Evolutionary conservation across 1,284 basidiomycete genomes (phyloP), one percentile per base, ranked within the genome.

Genomic region (Ceratobasidium theobromae): DNA sequence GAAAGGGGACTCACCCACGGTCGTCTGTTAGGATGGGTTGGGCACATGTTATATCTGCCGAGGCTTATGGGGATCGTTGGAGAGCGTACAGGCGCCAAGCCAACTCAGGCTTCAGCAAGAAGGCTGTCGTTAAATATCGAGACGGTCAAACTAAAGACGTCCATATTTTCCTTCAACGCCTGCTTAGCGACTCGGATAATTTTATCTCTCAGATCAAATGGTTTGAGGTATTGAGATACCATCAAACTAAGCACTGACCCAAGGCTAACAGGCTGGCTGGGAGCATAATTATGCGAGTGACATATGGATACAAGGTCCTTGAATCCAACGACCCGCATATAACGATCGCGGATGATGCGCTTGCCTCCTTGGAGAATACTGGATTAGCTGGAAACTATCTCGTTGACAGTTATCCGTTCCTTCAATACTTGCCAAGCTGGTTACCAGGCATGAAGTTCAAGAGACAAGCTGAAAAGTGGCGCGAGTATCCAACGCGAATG

Each of bases 361-460:
- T 58, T 12, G 43, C 27, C 35, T 38, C 35, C 9, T 16, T 38
- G 35, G 35, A 38, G n/a, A 4, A n/a, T 18, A 53, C 35, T 6
- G 46, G 46, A 5, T 12, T 49, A 4, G 18, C 46, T 9, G 46
- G 18, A 12, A 18, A 18, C 6, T 27, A 49, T 23, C 3, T 49
- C 25, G 46, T 49, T 18, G 40, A 46, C 6, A 21, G 40, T 2
- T 46, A 43, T 28, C 54, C 54, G n/a, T 23, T 58, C 18, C 3
- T 67, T 21, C 27, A 21, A 21, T 48, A 40, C 27, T 14, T 67
- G 3, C 66, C 66, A n/a, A 43, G 30, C 11, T 67, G 66, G 66
- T 12, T 67, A 8, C 66, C 66, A 9, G 57, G 66, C 11, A 62
- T 62, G 49, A 21, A 35, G 5, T 67, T 57, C 45, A 67, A 67